Percentiles rank a stretch among this genome's conserved stretches.
Conservation (phyloP, 2,329 filamentous ascomycete genomes). For the Talaromyces funiculosus region DNA sequence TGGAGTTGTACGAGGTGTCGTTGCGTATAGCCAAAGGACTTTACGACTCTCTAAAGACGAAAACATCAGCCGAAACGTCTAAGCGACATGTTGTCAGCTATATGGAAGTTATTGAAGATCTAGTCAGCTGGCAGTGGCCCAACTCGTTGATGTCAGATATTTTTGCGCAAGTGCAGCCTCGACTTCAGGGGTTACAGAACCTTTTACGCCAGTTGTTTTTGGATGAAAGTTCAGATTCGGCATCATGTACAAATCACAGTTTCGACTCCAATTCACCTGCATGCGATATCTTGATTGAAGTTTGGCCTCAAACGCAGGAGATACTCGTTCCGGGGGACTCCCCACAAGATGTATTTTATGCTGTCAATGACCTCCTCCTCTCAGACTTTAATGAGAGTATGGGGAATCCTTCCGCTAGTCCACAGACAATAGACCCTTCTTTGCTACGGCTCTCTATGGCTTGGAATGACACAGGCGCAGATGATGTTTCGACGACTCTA, state of each 20-base stretch:
- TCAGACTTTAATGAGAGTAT: constrained; percentile 4
- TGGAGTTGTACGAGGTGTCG: constrained; percentile 18
- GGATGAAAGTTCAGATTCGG: neutral
- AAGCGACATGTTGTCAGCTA: neutral
- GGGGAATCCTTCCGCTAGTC: neutral
- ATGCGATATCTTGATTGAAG: constrained; percentile 8
- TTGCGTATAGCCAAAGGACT: constrained; percentile 14
- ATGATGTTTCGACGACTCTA: neutral
- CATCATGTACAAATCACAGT: neutral
- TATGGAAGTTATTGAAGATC: neutral
- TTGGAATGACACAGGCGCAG: neutral
- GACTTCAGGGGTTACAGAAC: neutral
- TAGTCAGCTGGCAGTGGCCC: neutral
- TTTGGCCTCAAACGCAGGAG: neutral
- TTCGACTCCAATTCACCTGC: neutral
- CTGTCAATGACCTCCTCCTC: constrained; percentile 3
- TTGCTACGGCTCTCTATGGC: neutral
- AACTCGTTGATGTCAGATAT: constrained; percentile 4
- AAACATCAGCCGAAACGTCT: neutral
- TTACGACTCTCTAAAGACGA: constrained; percentile 13
- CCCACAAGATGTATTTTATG: neutral
- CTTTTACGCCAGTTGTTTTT: neutral
- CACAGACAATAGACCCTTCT: neutral
- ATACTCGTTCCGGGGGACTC: neutral
- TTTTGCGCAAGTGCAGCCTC: neutral